Conservation (phyloP, 73 alveolate genomes). For the Uronychia binucleata region DNA sequence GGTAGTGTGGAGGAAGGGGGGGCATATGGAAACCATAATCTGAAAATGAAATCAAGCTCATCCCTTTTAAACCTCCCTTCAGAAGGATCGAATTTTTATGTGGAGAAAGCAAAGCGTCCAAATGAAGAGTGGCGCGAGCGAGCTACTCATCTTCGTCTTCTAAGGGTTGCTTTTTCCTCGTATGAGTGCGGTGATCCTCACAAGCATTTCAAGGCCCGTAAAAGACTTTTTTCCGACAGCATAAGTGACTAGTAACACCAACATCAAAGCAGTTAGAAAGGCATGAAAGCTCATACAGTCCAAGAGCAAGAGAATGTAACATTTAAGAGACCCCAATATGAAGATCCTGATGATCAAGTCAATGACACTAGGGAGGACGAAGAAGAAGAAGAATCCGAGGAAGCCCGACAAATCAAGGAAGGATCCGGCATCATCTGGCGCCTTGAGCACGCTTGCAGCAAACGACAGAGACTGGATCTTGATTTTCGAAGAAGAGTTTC, state of each 20-base stretch:
- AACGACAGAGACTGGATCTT: not conserved
- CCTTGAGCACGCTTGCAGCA: not conserved
- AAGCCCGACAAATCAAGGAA: not conserved
- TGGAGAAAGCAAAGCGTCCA: not conserved
- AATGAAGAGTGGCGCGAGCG: not conserved
- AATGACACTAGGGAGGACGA: not conserved
- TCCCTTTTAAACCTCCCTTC: not conserved
- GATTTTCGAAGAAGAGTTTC: not conserved
- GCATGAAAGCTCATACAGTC: too few species aligned
- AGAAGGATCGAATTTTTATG: not conserved
- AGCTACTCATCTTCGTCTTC: not conserved
- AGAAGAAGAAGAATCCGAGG: not conserved
- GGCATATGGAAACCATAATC: not conserved
- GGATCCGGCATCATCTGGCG: not conserved
- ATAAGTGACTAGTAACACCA: too few species aligned
- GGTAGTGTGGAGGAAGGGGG: not conserved
- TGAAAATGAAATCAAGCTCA: not conserved
- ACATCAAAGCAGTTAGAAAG: too few species aligned
- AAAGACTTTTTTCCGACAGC: not conserved
- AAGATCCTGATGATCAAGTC: not conserved
- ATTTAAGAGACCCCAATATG: not conserved
- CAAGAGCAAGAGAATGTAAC: not conserved
- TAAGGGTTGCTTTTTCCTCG: not conserved
- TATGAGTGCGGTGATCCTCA: not conserved
- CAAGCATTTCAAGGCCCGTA: not conserved